These are phyloP conservation scores for Aspergillus homomorphus DNA, from an alignment of 495 filamentous ascomycete species.

Conservation along the genomic window DNA sequence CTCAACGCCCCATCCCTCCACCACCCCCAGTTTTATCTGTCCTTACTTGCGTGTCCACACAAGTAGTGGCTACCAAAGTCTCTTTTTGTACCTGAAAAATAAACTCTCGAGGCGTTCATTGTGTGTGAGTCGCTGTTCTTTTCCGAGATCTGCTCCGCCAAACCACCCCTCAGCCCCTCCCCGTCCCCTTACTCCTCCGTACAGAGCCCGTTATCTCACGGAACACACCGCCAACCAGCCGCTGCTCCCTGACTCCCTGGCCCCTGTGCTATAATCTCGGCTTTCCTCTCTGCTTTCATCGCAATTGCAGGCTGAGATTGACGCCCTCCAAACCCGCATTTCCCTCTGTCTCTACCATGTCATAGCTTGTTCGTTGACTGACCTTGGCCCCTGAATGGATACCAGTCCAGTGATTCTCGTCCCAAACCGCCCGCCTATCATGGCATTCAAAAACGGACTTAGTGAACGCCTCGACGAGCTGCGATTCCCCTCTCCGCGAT, in stretches of 20 bases:
- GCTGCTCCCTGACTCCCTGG: conserved; percentile 13
- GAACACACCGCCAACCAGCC: conserved; percentile 38
- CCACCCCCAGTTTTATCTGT: neutral
- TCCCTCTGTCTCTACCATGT: conserved; percentile 13
- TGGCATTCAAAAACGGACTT: conserved; percentile 65
- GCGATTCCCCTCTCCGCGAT: conserved; percentile 73
- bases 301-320: conserved; percentile 13
- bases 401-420: conserved; percentile 33
- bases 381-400: conserved; percentile 22
- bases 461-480: conserved; percentile 70
- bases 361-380: conserved; percentile 24
- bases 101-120: conserved; percentile 45
- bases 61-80: conserved; percentile 9
- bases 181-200: conserved; percentile 43
- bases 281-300: conserved; percentile 7
- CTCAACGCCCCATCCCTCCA: conserved; percentile 23
- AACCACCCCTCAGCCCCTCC: conserved; percentile 45
- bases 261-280: conserved; percentile 18
- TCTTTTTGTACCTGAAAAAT: conserved; percentile 22
- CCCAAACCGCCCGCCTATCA: conserved; percentile 35
- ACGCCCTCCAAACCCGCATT: conserved; percentile 1
- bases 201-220: conserved; percentile 29
- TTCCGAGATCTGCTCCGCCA: conserved; percentile 35
- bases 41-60: conserved; percentile 16
- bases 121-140: conserved; percentile 34